Conservation (phyloP, 495 filamentous ascomycete genomes). For the Viridothelium virens region DNA sequence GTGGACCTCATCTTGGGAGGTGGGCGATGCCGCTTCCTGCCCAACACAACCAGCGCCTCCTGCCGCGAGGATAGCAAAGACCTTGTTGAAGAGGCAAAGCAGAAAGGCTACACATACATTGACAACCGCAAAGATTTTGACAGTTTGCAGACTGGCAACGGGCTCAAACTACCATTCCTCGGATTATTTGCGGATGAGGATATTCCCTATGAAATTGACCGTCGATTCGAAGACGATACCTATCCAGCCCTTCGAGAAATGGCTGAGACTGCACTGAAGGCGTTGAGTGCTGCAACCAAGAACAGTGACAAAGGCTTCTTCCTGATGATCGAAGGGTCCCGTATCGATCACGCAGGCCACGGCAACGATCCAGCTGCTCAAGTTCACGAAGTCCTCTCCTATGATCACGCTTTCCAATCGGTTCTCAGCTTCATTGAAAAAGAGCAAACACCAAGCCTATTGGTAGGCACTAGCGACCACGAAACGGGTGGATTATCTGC, state of each 20-base stretch:
- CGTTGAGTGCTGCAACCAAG: slow-evolving; percentile 73
- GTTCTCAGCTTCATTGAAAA: slow-evolving; percentile 79
- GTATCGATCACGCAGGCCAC: slow-evolving; percentile 95
- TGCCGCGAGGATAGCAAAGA: slow-evolving; percentile 71
- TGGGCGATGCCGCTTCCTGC: slow-evolving; percentile 86
- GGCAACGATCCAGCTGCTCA: slow-evolving; percentile 92
- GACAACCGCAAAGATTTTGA: slow-evolving; percentile 69
- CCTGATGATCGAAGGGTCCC: slow-evolving; percentile 92
- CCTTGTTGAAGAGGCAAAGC: slow-evolving; percentile 55
- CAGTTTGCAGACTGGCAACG: slow-evolving; percentile 57
- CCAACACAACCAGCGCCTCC: slow-evolving; percentile 64
- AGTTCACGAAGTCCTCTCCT: slow-evolving; percentile 87
- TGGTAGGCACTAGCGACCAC: slow-evolving; percentile 88
- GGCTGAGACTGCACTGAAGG: slow-evolving; percentile 70
- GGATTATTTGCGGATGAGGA: slow-evolving; percentile 79
- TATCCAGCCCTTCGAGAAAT: slow-evolving; percentile 92
- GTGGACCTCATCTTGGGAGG: slow-evolving; percentile 91
- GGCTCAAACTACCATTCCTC: slow-evolving; percentile 70
- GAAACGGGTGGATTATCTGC: slow-evolving; percentile 84
- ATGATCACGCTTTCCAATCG: slow-evolving; percentile 74
- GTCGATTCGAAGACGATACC: slow-evolving; percentile 61
- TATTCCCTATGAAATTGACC: slow-evolving; percentile 89
- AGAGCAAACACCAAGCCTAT: slow-evolving; percentile 61
- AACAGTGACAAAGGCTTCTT: slow-evolving; percentile 92
- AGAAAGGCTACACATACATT: slow-evolving; percentile 75